These are phyloP conservation scores for Leccinum fuscescens DNA, from an alignment of 1,284 basidiomycete genomes.

Conservation along the genomic window DNA sequence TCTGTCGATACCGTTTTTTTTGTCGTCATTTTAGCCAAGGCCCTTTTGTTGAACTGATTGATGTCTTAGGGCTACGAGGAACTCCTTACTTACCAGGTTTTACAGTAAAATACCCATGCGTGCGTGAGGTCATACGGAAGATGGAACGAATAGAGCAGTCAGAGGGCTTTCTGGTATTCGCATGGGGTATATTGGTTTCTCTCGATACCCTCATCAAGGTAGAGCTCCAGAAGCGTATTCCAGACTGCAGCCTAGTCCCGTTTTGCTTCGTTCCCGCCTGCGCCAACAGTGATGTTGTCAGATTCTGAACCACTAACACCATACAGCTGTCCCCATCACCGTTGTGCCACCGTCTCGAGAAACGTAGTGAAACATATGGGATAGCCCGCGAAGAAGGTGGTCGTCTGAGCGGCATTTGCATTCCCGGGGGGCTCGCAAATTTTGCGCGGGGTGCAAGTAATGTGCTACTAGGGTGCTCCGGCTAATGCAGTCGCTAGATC, in stretches of 20 bases:
- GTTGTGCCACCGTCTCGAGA: conserved; percentile 82
- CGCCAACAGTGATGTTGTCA: background rate
- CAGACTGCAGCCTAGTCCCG: conserved; percentile 86
- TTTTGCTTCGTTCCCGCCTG: conserved; percentile 51
- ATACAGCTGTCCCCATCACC: conserved; percentile 82
- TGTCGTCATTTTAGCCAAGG: too few species aligned
- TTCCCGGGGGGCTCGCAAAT: conserved; percentile 19
- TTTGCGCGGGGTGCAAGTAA: conserved; percentile 31
- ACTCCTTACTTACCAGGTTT: too few species aligned
- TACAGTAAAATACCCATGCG: conserved; percentile 88
- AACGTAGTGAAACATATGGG: conserved; percentile 61
- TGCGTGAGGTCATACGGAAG: conserved; percentile 90
- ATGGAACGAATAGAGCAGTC: conserved; percentile 57
- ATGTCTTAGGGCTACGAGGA: too few species aligned
- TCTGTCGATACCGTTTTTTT: too few species aligned
- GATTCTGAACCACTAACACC: conserved; percentile 19
- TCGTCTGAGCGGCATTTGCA: conserved; percentile 42
- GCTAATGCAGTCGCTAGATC: conserved; percentile 17
- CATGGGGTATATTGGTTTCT: conserved; percentile 10
- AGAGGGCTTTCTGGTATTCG: conserved; percentile 57
- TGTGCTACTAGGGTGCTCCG: conserved; percentile 8
- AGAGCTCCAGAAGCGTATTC: conserved; percentile 95
- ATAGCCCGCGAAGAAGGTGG: conserved; percentile 95
- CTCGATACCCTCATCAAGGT: conserved; percentile 48
- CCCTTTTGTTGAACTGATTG: too few species aligned